Base-by-base conservation (phyloP, 73 alveolate species). In the Blepharisma japonicum region DNA sequence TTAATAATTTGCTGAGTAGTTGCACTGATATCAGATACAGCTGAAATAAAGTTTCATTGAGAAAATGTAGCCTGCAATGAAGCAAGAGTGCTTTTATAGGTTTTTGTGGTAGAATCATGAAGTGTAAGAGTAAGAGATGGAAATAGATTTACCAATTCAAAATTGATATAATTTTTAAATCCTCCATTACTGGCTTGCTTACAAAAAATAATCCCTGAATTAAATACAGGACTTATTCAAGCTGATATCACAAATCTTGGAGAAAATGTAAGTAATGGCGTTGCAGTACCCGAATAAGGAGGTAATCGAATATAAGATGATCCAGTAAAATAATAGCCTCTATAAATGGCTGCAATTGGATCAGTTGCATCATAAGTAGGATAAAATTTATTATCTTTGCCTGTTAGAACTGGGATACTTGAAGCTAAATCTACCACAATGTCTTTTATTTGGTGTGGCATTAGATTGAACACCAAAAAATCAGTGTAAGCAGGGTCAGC, bases 301-400 rank as follows among this genome's bases (percentile, higher is more conserved):
- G 14, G 74, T 18, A 61, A 8, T 2, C 5, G 47, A 2, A 61
- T 18, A 61, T 14, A 61, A 61, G 50, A 0, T 14, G 74, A 8
- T 0, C 74, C 74, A 61, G 74, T 2, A 25, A 61, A 61, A 5
- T 61, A 61, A 61, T 61, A 61, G 5, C 74, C 74, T 61, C 74
- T 61, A 25, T 8, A 20, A 61, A 14, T 39, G 5, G 74, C 74
- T 18, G 74, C 74, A 1, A 61, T 20, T 8, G 74, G 74, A 25
- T 61, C 74, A 61, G 18, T 25, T 9, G 50, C 11, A 25, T 61
- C 74, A 61, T 61, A 61, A 20, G 38, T 61, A 8, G 74, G 74
- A 5, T 61, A 61, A 61, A 61, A 61, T 0, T 3, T 25, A 8
- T 8, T 14, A 25, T 14, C 23, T 8, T 11, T 61, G 11, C 74